Conservation (phyloP, 148 eudicot species). For the Selenicereus undatus region DNA sequence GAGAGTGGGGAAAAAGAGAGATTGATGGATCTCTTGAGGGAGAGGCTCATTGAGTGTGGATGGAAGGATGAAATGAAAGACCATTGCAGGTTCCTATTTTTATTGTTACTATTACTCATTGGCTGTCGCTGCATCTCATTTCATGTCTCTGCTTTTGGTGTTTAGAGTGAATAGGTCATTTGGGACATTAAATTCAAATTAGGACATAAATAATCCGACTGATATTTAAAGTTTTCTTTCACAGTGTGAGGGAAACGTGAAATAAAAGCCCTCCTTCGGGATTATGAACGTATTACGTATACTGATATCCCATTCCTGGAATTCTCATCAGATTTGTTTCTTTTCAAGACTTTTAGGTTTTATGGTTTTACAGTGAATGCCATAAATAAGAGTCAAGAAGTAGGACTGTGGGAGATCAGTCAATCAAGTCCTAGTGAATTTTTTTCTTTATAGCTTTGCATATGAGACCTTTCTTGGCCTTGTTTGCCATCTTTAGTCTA, state of each 20-base stretch:
- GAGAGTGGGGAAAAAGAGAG: slow-evolving; percentile 75
- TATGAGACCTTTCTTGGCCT: background rate
- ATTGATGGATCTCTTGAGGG: slow-evolving; percentile 66
- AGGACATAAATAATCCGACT: background rate
- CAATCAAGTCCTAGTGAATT: background rate
- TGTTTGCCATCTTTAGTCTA: background rate
- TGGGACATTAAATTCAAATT: background rate
- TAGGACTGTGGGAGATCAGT: background rate
- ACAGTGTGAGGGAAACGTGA: slow-evolving; percentile 50
- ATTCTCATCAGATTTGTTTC: background rate
- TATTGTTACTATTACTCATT: background rate
- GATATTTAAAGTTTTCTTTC: background rate
- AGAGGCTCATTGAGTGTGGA: slow-evolving; percentile 63
- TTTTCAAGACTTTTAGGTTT: background rate
- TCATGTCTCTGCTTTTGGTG: background rate
- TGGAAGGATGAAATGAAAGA: slow-evolving; percentile 52
- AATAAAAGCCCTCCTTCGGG: slow-evolving; percentile 38
- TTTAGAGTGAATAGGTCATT: background rate
- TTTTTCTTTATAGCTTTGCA: background rate
- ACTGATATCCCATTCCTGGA: too few species aligned
- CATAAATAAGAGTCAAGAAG: background rate
- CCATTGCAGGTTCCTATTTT: slow-evolving; percentile 37
- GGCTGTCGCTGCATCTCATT: background rate
- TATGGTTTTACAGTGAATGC: background rate
- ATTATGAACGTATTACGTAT: background rate